phyloP scores from a whole-genome alignment of 176 grass and related monocot species.

The Echinochloa phyllopogon region DNA sequence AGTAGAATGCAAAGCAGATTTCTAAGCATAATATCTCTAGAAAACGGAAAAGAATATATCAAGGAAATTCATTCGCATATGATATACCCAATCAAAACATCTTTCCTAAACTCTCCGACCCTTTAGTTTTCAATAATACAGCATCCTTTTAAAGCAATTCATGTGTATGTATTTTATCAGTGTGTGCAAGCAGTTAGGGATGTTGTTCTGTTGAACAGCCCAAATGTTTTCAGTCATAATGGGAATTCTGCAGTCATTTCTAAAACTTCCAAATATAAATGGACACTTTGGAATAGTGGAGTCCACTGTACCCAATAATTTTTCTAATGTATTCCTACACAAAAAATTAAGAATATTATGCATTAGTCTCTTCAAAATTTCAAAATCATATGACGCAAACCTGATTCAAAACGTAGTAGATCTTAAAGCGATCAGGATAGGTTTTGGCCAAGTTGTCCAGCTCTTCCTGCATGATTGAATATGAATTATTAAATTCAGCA shows the following conservation, averaged over 20 bases:
- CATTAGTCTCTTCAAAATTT: background rate
- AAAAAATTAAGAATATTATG: background rate
- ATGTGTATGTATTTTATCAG: background rate
- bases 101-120: background rate
- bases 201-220: background rate
- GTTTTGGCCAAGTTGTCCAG: slow-evolving; percentile 70
- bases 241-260: slow-evolving; percentile 16
- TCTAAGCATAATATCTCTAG: slow-evolving; percentile 13
- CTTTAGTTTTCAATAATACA: background rate
- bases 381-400: slow-evolving; percentile 36
- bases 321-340: background rate
- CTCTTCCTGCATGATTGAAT: slow-evolving; percentile 75
- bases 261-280: background rate
- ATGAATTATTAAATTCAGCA: slow-evolving; percentile 28
- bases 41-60: slow-evolving; percentile 11
- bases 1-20: background rate
- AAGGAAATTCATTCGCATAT: background rate
- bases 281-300: background rate
- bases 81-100: background rate
- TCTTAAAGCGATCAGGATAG: slow-evolving; percentile 73
- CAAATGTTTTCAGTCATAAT: background rate
- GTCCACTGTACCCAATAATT: background rate
- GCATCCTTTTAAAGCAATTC: background rate
- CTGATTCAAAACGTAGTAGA: slow-evolving; percentile 95
- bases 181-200: background rate